Base-by-base conservation (phyloP, 106 monocot species). In the Dendrobium catenatum region DNA sequence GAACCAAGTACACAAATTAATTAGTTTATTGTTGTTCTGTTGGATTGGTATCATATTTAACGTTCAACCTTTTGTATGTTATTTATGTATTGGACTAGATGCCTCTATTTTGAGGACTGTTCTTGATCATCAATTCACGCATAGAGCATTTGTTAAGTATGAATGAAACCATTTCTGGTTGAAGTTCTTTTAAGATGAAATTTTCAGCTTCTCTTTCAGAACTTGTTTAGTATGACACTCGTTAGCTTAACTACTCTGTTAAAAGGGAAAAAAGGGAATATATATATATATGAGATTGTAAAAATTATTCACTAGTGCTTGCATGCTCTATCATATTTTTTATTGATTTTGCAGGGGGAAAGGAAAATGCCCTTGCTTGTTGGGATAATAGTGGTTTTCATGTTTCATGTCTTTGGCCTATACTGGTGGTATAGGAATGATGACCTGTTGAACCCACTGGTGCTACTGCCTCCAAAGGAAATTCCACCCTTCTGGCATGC, bases 401-500 rank as follows among this genome's bases (percentile, higher is more conserved):
- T 89, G 55, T 58, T 91, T 74, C 97, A 94, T 83, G 88, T 94
- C n/a, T 86, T 91, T 89, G 94, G 85, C 55, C 81, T 98, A 31
- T 94, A 98, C 72, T 94, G 92, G 94, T 94, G 92, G 89, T 91
- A 91, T 82, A 89, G 85, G 82, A 89, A 89, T 82, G 89, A 89
- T 79, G 92, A 92, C 78, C 82, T 94, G 5, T 42, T 92, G 17
- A 85, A 85, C 80, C 94, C 97, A 49, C 88, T 94, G 19, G 68
- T 88, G 64, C 84, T 94, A 85, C 92, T 94, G 75, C 91, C 94
- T 80, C 94, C 94, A 16, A 92, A 87, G 85, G 86, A 85, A 72
- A 98, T 92, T 79, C 97, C 94, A 64, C 94, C 97, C 73, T 98
- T 98, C 79, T 98, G 97, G 97, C 92, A 98, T 81, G 94, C 94